These are phyloP conservation scores for Neofusicoccum parvum DNA, from an alignment of 2,329 filamentous ascomycete species.

Conservation along the genomic window DNA sequence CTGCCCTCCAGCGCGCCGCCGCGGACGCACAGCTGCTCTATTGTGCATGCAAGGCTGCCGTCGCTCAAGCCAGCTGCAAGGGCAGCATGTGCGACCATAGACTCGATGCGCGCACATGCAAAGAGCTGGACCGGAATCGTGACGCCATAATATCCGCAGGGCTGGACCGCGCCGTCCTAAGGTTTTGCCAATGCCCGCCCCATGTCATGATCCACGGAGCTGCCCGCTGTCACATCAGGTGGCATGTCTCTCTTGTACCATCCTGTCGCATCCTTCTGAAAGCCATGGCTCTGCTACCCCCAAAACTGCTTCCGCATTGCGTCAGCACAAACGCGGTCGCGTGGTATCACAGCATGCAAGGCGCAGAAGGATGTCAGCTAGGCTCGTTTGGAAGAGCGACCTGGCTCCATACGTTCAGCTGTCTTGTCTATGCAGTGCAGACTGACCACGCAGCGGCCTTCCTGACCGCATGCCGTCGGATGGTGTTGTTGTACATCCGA, in stretches of 20 bases:
- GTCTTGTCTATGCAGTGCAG: too few species aligned
- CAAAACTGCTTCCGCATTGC: background rate
- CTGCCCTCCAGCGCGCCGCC: background rate
- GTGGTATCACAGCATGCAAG: too few species aligned
- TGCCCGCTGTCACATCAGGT: conserved; percentile 12
- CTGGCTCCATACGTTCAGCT: too few species aligned
- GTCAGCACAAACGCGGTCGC: background rate
- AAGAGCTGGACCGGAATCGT: background rate
- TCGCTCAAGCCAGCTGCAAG: background rate
- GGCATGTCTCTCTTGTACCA: background rate
- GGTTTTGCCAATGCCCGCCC: background rate
- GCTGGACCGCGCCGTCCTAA: background rate
- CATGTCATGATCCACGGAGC: background rate
- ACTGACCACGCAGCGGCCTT: background rate
- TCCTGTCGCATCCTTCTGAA: too few species aligned
- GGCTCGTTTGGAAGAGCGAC: too few species aligned
- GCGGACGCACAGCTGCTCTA: background rate
- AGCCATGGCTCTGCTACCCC: too few species aligned
- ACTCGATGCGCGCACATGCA: background rate
- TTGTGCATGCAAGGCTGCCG: background rate
- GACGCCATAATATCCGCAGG: conserved; percentile 18
- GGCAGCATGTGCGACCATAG: background rate
- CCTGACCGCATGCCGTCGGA: background rate
- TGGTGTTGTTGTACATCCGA: background rate
- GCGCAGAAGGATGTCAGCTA: too few species aligned